A percentile compares a stretch with the other conserved stretches of the same genome.
phyloP scores from a whole-genome alignment of 495 filamentous ascomycete species.

The Aspergillus olivimuriae region DNA sequence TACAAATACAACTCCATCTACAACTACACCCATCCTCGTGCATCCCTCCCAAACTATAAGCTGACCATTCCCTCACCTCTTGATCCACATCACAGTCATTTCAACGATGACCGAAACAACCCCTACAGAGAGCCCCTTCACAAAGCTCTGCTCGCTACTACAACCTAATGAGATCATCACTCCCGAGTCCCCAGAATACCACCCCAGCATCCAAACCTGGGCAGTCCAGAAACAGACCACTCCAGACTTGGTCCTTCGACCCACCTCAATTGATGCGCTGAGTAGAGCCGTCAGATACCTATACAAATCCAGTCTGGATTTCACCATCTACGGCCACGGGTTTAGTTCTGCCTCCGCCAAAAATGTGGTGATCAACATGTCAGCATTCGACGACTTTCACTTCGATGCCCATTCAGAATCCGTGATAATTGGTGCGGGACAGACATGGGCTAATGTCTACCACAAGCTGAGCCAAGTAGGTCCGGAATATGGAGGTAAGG shows the following conservation, averaged over 20 bases:
- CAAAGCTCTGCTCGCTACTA: not conserved
- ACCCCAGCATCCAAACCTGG: slow-evolving; percentile 2
- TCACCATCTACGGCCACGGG: slow-evolving; percentile 8
- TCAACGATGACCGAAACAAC: no score
- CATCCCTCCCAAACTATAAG: no score
- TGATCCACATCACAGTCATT: no score
- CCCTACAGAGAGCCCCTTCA: no score
- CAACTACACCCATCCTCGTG: no score
- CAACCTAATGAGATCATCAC: slow-evolving; percentile 7
- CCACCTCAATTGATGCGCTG: slow-evolving; percentile 3
- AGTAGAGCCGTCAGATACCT: slow-evolving; percentile 4
- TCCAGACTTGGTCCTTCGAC: slow-evolving; percentile 6
- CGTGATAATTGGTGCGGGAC: slow-evolving; percentile 11
- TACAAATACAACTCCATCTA: no score
- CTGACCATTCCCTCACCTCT: no score
- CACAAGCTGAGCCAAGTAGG: slow-evolving; percentile 4
- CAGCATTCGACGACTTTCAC: slow-evolving; percentile 12
- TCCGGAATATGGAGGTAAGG: slow-evolving; percentile 9
- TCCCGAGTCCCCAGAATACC: slow-evolving; percentile 5
- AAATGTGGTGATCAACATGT: slow-evolving; percentile 10
- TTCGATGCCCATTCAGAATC: slow-evolving; percentile 9
- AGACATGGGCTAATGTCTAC: slow-evolving; percentile 11
- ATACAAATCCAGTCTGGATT: slow-evolving; percentile 6
- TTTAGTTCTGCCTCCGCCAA: slow-evolving; percentile 7
- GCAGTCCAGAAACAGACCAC: slow-evolving; percentile 8